phyloP scores from a whole-genome alignment of 2,329 filamentous ascomycete species.

The Byssoonygena ceratinophila region DNA sequence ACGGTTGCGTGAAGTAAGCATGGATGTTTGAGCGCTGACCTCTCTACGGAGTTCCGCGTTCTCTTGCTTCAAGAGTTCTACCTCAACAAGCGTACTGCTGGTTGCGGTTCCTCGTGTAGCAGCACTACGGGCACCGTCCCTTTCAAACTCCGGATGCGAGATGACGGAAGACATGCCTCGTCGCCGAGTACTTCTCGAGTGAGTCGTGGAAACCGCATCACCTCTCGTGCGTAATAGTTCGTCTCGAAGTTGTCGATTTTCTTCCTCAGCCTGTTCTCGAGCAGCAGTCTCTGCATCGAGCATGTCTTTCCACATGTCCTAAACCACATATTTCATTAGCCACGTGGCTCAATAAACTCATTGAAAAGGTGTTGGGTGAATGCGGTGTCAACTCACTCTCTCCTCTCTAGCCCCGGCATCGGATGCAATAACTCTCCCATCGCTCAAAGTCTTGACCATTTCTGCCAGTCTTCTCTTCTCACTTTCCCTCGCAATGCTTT shows the following conservation, averaged over 20 bases:
- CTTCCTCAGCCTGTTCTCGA: conserved; percentile 81
- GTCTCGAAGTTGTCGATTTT: conserved; percentile 71
- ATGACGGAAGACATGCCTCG: conserved; percentile 29
- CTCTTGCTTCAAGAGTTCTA: conserved; percentile 76
- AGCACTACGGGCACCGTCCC: conserved; percentile 28
- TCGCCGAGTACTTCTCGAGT: conserved; percentile 26
- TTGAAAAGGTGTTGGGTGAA: not conserved
- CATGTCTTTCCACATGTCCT: conserved; percentile 90
- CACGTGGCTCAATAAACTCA: not conserved
- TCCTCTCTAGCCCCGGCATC: conserved; percentile 41
- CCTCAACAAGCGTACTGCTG: conserved; percentile 64
- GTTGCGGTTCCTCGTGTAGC: conserved; percentile 48
- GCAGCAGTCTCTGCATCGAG: conserved; percentile 83
- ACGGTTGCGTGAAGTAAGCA: conserved; percentile 89
- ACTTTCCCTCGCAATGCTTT: conserved; percentile 65
- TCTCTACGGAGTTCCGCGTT: conserved; percentile 87
- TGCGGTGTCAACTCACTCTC: conserved; percentile 29
- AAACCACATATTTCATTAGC: conserved; percentile 10
- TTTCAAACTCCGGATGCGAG: conserved; percentile 32
- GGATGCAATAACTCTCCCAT: conserved; percentile 39
- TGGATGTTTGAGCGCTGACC: conserved; percentile 89
- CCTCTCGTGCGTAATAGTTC: conserved; percentile 63
- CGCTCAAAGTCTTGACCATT: conserved; percentile 57
- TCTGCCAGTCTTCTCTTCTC: conserved; percentile 82
- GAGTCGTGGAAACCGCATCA: conserved; percentile 15